Evolutionary conservation across 2,329 filamentous ascomycete species (phyloP).

Genomic region (Achaetomium macrosporum): DNA sequence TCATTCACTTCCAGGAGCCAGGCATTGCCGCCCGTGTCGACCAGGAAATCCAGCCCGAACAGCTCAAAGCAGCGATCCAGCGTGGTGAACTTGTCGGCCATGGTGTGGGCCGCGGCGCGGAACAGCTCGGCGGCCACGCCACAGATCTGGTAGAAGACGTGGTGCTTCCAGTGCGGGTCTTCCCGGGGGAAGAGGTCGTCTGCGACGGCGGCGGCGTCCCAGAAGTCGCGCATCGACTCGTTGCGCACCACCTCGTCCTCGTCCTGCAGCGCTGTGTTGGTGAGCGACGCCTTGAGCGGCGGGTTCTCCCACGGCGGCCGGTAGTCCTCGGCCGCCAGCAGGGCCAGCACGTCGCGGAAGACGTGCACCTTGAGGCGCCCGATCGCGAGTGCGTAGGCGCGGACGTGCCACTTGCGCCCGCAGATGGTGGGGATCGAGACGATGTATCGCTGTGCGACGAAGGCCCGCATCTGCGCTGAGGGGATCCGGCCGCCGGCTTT

Average conservation of each 20-base stretch:
- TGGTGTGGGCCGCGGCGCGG: slow-evolving; percentile 32
- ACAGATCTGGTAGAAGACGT: slow-evolving; percentile 33
- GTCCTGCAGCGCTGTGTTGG: slow-evolving; percentile 35
- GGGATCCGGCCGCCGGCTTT: slow-evolving; percentile 32
- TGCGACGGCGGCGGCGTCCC: slow-evolving; percentile 15
- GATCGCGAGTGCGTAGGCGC: slow-evolving; percentile 33
- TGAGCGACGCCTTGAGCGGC: slow-evolving; percentile 31
- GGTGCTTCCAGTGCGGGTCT: slow-evolving; percentile 29
- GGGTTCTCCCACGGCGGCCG: slow-evolving; percentile 34
- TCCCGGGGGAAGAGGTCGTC: slow-evolving; percentile 27
- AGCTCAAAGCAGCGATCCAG: slow-evolving; percentile 35
- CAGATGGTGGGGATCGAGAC: slow-evolving; percentile 29
- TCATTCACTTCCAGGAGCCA: slow-evolving; percentile 37
- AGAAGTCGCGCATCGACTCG: slow-evolving; percentile 34
- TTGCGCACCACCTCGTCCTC: slow-evolving; percentile 30
- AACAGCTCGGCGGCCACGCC: slow-evolving; percentile 31
- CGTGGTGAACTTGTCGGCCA: slow-evolving; percentile 35
- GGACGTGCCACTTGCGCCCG: slow-evolving; percentile 33
- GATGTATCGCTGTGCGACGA: slow-evolving; percentile 36
- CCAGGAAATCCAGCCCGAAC: slow-evolving; percentile 33
- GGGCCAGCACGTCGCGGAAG: slow-evolving; percentile 33
- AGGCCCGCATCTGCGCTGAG: slow-evolving; percentile 33
- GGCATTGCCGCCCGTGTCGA: slow-evolving; percentile 29
- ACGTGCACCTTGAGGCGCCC: slow-evolving; percentile 35
- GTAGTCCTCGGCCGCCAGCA: slow-evolving; percentile 33